Evolutionary conservation across 306 rosid genomes (phyloP).

Genomic region (Gastrolobium villosum): DNA sequence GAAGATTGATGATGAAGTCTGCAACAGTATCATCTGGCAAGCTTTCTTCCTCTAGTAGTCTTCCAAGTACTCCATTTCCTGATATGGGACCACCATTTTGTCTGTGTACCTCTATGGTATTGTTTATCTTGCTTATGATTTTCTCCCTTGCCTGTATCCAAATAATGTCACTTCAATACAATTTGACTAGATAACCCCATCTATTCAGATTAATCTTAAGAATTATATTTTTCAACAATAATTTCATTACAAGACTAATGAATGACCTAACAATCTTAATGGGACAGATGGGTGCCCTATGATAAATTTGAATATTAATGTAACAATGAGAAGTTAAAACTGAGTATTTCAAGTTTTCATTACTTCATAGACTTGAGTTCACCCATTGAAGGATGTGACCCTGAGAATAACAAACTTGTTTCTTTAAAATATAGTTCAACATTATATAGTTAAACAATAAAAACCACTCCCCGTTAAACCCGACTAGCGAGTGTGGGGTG

Average conservation of each 20-base stretch:
- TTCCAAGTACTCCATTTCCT: constrained; percentile 74
- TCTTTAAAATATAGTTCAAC: neutral
- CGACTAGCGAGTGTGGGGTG: no score
- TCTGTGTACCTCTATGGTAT: constrained; percentile 66
- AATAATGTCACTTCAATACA: constrained; percentile 38
- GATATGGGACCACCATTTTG: constrained; percentile 50
- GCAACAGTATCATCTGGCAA: constrained; percentile 78
- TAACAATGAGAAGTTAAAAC: neutral
- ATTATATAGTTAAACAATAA: neutral
- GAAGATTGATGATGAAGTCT: constrained; percentile 94
- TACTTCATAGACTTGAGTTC: neutral
- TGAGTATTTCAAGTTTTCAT: constrained; percentile 32
- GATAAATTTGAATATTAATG: constrained; percentile 8
- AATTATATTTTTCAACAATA: neutral
- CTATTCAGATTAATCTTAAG: neutral
- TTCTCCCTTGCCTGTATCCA: constrained; percentile 80
- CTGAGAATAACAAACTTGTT: constrained; percentile 1
- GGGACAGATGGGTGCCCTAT: neutral
- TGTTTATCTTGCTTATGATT: constrained; percentile 77
- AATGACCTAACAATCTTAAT: neutral
- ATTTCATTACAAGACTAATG: constrained; percentile 24
- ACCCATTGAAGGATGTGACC: neutral
- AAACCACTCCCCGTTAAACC: no score
- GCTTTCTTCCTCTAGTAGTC: constrained; percentile 80
- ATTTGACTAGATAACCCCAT: neutral